Conservation (phyloP, 352 stramenopile species). For the Pythium folliculosum region DNA sequence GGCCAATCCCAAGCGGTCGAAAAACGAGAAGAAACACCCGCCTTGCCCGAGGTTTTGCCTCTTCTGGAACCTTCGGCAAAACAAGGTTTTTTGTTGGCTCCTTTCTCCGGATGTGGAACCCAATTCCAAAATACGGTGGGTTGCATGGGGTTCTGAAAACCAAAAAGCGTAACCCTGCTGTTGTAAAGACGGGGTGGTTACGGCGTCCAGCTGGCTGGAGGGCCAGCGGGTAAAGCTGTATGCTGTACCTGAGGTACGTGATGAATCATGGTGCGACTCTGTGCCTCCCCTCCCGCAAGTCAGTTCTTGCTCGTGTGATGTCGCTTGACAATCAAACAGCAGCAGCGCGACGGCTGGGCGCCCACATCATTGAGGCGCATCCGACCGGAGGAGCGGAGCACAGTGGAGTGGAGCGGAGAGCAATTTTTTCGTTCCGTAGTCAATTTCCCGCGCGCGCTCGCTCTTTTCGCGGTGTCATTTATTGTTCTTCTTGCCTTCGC, state of each 20-base stretch:
- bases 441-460: not conserved
- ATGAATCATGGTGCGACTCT: constrained; percentile 19
- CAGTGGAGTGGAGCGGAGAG: too few species aligned
- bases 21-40: constrained; percentile 31
- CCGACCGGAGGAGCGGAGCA: not conserved
- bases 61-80: constrained; percentile 36
- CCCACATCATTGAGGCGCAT: not conserved
- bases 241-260: constrained; percentile 28
- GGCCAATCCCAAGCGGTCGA: constrained; percentile 14
- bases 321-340: not conserved
- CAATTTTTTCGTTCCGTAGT: not conserved
- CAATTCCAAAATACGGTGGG: constrained; percentile 16
- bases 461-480: not conserved
- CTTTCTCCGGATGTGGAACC: not conserved
- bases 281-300: constrained; percentile 10
- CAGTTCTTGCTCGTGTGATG: constrained; percentile 13
- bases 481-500: not conserved
- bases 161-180: not conserved
- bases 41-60: constrained; percentile 26
- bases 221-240: constrained; percentile 15
- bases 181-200: constrained; percentile 15
- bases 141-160: constrained; percentile 8
- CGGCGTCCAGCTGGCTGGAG: not conserved
- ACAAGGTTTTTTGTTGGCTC: constrained; percentile 19
- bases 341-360: not conserved